phyloP scores from a whole-genome alignment of 2,329 filamentous ascomycete species.

The Cordyceps javanica region DNA sequence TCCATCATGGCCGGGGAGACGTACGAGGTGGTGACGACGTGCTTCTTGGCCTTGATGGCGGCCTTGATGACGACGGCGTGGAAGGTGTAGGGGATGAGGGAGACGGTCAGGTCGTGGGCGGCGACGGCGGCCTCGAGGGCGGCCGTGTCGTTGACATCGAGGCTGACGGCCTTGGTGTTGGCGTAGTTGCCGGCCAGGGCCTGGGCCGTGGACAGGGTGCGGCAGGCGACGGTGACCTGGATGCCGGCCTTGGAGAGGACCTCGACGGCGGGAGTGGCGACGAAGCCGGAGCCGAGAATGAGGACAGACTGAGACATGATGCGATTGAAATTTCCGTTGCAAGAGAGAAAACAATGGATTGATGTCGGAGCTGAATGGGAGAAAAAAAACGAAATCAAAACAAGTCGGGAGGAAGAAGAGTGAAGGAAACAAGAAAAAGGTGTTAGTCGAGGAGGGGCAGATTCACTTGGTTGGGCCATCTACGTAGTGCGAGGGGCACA shows the following conservation, averaged over 20 bases:
- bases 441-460: background rate
- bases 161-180: conserved; percentile 68
- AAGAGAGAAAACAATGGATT: background rate
- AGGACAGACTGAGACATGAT: conserved; percentile 10
- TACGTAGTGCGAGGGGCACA: conserved; percentile 8
- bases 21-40: conserved; percentile 94
- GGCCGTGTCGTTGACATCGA: conserved; percentile 72
- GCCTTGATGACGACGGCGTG: conserved; percentile 87
- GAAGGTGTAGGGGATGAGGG: conserved; percentile 85
- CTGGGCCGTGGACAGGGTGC: conserved; percentile 72
- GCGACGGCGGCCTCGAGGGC: conserved; percentile 76
- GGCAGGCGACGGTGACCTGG: conserved; percentile 51
- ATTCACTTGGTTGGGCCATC: background rate
- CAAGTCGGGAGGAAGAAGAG: background rate
- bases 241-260: conserved; percentile 12
- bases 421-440: background rate
- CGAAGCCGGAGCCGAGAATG: conserved; percentile 13
- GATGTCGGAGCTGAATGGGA: too few species aligned
- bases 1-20: conserved; percentile 89
- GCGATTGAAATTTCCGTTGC: background rate
- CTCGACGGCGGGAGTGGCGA: conserved; percentile 11
- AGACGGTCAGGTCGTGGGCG: conserved; percentile 74
- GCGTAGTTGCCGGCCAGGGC: conserved; percentile 66
- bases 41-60: conserved; percentile 87
- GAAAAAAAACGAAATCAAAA: too few species aligned